phyloP scores from a whole-genome alignment of 1,139 yeast genomes.

The Protomyces gravidus region DNA sequence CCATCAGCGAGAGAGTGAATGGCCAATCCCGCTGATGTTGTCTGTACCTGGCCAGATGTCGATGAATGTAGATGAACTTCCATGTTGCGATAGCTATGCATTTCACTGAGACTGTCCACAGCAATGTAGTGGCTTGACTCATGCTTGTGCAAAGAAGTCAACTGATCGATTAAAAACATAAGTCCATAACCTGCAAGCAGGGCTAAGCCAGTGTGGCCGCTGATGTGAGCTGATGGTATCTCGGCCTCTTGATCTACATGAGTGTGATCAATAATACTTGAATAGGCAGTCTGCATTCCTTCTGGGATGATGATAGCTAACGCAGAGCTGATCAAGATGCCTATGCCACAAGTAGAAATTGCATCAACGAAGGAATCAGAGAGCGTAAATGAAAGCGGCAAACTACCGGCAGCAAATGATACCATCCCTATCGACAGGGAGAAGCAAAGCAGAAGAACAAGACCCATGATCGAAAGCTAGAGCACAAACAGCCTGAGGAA shows the following conservation, averaged over 20 bases:
- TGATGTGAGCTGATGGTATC: too few relatives aligned
- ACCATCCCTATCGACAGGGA: neutral
- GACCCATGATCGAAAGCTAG: too few relatives aligned
- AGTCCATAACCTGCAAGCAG: conserved; percentile 51
- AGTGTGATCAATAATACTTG: conserved; percentile 12
- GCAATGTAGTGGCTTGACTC: conserved; percentile 7
- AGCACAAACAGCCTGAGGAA: too few relatives aligned
- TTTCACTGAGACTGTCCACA: conserved; percentile 17
- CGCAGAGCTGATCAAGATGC: conserved; percentile 61
- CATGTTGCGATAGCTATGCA: conserved; percentile 1
- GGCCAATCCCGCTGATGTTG: conserved; percentile 49
- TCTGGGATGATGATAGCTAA: conserved; percentile 66
- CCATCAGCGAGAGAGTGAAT: conserved; percentile 73
- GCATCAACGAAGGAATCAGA: neutral
- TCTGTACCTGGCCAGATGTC: neutral
- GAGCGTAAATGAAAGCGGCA: neutral
- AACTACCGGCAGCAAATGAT: neutral
- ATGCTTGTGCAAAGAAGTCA: conserved; percentile 33
- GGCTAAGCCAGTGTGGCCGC: conserved; percentile 41
- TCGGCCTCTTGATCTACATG: too few relatives aligned
- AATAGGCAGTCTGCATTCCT: conserved; percentile 53
- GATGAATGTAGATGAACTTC: neutral
- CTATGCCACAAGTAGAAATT: conserved; percentile 55
- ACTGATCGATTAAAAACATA: conserved; percentile 52
- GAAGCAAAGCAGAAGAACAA: too few relatives aligned